phyloP scores from a whole-genome alignment of 371 early-diverging fungal species.

The Lichtheimia ramosa region DNA sequence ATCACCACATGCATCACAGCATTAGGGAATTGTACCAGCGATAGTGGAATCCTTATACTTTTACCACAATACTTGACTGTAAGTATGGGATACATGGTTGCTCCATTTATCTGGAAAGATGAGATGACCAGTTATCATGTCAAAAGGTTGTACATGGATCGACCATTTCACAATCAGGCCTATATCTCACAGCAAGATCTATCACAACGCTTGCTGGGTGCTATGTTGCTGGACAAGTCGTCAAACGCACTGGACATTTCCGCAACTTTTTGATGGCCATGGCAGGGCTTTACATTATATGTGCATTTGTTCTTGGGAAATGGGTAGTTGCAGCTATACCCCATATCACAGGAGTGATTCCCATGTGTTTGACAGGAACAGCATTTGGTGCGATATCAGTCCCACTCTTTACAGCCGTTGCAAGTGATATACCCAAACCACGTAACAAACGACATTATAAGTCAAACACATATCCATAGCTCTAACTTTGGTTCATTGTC shows the following conservation, averaged over 20 bases:
- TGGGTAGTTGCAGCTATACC: background rate
- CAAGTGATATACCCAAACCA: background rate
- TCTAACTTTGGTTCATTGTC: no score
- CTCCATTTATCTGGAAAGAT: background rate
- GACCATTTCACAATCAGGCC: conserved; percentile 1
- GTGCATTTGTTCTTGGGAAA: background rate
- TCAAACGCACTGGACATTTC: background rate
- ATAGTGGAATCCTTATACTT: background rate
- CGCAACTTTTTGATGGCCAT: background rate
- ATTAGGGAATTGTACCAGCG: background rate
- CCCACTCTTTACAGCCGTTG: background rate
- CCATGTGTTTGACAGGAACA: background rate
- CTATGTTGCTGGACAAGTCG: background rate
- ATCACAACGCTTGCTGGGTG: conserved; percentile 3
- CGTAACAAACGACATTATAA: no score
- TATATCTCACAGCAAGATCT: background rate
- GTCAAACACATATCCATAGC: no score
- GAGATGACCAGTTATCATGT: background rate
- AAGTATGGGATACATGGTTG: background rate
- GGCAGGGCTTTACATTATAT: background rate
- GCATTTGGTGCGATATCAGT: background rate
- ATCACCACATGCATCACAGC: background rate
- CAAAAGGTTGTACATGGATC: background rate
- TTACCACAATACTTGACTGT: conserved; percentile 2
- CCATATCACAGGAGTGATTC: background rate